Base-by-base conservation (phyloP, 2,329 filamentous ascomycete species). In the Penicillium aurantiogriseum region DNA sequence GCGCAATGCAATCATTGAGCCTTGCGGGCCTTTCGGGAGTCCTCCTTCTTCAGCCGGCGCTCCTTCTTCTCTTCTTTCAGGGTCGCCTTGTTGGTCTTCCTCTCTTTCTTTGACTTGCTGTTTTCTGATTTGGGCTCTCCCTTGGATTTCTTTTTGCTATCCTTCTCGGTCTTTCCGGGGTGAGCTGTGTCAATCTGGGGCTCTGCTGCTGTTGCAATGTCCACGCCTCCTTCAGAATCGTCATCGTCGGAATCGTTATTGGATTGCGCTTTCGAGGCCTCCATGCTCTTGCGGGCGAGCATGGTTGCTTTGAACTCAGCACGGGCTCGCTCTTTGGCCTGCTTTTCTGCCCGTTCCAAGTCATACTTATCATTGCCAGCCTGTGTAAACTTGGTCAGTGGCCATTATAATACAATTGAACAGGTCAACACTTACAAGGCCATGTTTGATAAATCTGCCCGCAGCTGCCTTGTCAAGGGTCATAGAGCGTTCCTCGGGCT, bases 401-500 rank as follows among this genome's bases (percentile, higher is more conserved):
- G 25, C 21, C 21, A 40, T 27, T n/a, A 5, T 1, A 17, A 10
- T 19, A 31, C 4, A 21, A 33, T 36, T 11, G 6, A 33, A 19
- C 0, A 9, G 5, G 8, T 33, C 29, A 17, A 33, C 27, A 72
- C 83, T 66, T 77, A 90, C 88, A 68, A 97, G 77, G 52, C 90
- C 91, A 59, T 90, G 85, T 70, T 88, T 91, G 67, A 99, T 87
- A 59, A 99, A 90, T 50, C 93, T 84, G 51, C 84, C 85, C 15
- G 91, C 90, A 6, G 91, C 92, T 63, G 85, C 84, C 66, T 89
- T 92, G 70, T 97, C 83, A 25, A 89, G 69, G 23, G 75, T 85
- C 61, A 90, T 77, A 1, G 78, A 82, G 33, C 83, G 81, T 68
- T 85, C 80, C 52, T 78, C 74, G 4, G 83, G 81, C 1, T 84